Percentiles rank a stretch among this genome's conserved stretches.
These are phyloP conservation scores for Notholithocarpus densiflorus DNA, from an alignment of 306 rosid species.

Conservation along the genomic window DNA sequence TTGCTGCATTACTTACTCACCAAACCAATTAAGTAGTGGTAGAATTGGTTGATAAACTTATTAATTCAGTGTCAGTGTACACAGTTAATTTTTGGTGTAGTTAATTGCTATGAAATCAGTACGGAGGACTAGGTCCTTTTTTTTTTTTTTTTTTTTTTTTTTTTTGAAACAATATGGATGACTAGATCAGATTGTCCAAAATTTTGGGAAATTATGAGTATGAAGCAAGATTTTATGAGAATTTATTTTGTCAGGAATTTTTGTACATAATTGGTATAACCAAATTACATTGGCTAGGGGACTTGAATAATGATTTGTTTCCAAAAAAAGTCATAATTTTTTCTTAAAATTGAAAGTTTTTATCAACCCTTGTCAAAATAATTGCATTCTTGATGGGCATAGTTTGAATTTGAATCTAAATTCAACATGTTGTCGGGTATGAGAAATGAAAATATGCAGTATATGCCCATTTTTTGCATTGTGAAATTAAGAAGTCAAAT, in stretches of 20 bases:
- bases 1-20: background rate
- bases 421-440: background rate
- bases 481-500: constrained; percentile 5
- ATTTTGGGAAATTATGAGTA: background rate
- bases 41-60: background rate
- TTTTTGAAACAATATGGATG: background rate
- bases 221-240: background rate
- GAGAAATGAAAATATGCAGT: background rate
- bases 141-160: too few species aligned
- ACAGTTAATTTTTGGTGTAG: background rate
- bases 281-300: background rate
- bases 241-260: background rate
- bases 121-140: background rate
- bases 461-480: background rate
- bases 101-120: constrained; percentile 2
- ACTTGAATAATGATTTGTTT: background rate
- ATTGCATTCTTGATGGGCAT: background rate
- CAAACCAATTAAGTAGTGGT: background rate
- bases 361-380: background rate
- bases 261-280: background rate
- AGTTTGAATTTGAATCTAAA: background rate
- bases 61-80: background rate
- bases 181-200: background rate
- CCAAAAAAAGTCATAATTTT: background rate
- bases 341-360: background rate